A percentile compares a stretch with the other conserved stretches of the same genome.
These are phyloP conservation scores for Hygrophila difformis DNA, from an alignment of 257 asterid species.

Conservation along the genomic window DNA sequence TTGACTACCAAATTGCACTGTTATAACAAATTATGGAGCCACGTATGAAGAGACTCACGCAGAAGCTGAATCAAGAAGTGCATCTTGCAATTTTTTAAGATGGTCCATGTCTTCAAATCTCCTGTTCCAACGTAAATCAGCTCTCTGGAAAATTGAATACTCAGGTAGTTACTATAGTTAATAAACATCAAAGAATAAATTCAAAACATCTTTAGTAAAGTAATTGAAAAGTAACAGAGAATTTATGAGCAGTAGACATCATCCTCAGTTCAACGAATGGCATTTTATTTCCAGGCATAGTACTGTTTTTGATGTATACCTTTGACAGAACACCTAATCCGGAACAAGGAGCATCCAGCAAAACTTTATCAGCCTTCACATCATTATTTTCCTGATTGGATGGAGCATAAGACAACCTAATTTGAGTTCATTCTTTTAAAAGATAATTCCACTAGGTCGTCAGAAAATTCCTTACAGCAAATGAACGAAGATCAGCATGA, in stretches of 20 bases:
- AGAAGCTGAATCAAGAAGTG: conserved; percentile 84
- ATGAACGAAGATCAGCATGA: conserved; percentile 67
- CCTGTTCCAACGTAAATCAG: conserved; percentile 96
- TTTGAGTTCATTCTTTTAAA: background rate
- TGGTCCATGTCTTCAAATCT: conserved; percentile 78
- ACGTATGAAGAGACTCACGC: conserved; percentile 30
- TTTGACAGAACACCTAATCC: conserved; percentile 94
- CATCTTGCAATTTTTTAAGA: conserved; percentile 66
- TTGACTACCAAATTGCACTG: too few relatives aligned
- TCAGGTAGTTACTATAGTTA: background rate
- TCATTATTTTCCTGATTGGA: conserved; percentile 33
- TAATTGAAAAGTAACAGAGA: background rate
- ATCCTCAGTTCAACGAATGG: background rate
- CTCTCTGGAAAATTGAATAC: conserved; percentile 45
- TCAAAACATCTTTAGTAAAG: background rate
- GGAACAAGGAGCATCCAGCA: conserved; percentile 94
- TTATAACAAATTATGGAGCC: too few relatives aligned
- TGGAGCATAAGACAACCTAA: conserved; percentile 1
- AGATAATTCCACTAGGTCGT: conserved; percentile 1
- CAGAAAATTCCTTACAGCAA: conserved; percentile 39
- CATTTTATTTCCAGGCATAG: background rate
- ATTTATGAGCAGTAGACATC: background rate
- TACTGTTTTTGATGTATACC: conserved; percentile 27
- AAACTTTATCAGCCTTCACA: conserved; percentile 67
- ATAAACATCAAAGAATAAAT: background rate